Percentiles rank a stretch among this genome's conserved stretches.
Evolutionary conservation across 2,329 filamentous ascomycete genomes (phyloP).

Genomic region (Fusarium falciforme): DNA sequence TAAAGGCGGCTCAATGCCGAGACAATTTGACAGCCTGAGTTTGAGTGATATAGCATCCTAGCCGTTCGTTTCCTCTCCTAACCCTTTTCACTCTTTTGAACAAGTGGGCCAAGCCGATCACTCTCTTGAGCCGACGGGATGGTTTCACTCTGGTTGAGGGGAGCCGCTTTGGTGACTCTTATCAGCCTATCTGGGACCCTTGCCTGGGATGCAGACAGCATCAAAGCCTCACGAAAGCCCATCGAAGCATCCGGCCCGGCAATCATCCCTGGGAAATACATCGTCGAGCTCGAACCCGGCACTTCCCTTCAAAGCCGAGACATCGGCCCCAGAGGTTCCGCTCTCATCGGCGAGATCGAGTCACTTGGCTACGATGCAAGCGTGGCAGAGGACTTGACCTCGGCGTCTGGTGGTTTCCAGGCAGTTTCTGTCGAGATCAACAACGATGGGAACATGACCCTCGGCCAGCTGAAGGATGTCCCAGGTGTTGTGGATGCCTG

Average conservation of each 20-base stretch:
- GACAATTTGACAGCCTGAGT: background rate
- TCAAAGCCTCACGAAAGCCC: background rate
- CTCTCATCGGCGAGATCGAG: background rate
- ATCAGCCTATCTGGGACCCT: background rate
- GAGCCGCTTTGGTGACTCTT: background rate
- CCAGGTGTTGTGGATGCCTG: conserved; percentile 12
- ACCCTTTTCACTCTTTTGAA: background rate
- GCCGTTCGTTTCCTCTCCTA: background rate
- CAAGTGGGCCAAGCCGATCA: background rate
- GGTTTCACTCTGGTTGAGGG: background rate
- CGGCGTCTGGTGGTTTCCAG: background rate
- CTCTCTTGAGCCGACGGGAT: background rate
- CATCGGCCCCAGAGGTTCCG: background rate
- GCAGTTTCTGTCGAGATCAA: background rate
- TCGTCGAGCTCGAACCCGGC: background rate
- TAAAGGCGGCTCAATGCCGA: background rate
- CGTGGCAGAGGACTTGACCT: background rate
- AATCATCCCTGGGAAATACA: background rate
- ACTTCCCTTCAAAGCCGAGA: background rate
- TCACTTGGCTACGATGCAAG: background rate
- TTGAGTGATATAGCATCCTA: background rate
- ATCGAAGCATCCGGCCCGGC: background rate
- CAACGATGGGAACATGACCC: background rate
- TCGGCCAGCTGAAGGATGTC: conserved; percentile 7
- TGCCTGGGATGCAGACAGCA: background rate